These are phyloP conservation scores for Porodaedalea pini DNA, from an alignment of 1,284 basidiomycete species.

Conservation along the genomic window DNA sequence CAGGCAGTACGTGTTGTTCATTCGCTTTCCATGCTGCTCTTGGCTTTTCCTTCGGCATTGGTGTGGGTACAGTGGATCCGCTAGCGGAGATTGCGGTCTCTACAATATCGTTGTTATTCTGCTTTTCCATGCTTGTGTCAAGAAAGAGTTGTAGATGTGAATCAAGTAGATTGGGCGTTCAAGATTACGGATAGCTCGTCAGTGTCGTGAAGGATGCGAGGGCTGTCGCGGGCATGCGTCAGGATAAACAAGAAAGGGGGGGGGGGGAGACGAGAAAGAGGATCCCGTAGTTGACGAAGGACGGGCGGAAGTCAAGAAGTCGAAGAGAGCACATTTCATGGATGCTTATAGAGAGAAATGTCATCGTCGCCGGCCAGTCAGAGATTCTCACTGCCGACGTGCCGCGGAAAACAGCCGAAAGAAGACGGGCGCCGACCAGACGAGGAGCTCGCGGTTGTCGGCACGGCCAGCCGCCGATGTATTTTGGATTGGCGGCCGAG, in stretches of 20 bases:
- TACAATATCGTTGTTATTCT: not conserved
- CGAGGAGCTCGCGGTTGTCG: no score
- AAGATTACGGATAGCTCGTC: not conserved
- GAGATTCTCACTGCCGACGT: not conserved
- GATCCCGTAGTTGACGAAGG: no score
- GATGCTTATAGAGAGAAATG: not conserved
- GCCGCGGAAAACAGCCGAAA: not conserved
- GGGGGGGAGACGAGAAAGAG: no score
- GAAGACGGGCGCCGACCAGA: no score
- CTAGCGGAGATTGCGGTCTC: not conserved
- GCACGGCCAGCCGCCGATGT: not conserved
- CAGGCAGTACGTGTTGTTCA: slow-evolving; percentile 40
- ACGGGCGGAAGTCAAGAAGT: not conserved
- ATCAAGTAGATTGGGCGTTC: not conserved
- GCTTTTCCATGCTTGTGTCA: not conserved
- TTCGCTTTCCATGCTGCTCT: slow-evolving; percentile 35
- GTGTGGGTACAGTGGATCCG: not conserved
- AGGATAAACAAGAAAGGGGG: not conserved
- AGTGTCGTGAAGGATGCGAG: not conserved
- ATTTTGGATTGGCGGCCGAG: not conserved
- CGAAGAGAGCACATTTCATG: not conserved
- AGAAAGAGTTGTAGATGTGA: not conserved
- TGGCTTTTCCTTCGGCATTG: slow-evolving; percentile 27
- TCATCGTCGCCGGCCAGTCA: no score
- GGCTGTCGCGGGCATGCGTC: not conserved